Evolutionary conservation across 2,329 filamentous ascomycete genomes (phyloP).

Genomic region (Ceratocystis lukuohia): DNA sequence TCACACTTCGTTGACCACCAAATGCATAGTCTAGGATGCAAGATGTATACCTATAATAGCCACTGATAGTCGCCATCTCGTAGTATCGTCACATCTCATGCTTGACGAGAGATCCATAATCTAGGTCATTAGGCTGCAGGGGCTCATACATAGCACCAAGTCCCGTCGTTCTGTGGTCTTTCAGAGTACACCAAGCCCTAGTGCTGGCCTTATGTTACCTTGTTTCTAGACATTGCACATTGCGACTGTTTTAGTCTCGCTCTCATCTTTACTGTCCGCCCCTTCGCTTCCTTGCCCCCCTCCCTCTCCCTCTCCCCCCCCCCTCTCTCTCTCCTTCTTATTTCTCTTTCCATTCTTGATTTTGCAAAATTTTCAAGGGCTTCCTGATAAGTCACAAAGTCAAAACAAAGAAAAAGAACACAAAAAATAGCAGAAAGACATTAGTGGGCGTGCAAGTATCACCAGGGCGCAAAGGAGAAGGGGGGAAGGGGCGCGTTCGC

Average conservation of each 20-base stretch:
- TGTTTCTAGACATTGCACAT: not conserved
- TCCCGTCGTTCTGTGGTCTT: not conserved
- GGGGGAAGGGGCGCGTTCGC: not conserved
- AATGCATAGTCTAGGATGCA: not conserved
- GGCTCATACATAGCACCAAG: not conserved
- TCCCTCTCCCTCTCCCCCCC: not conserved
- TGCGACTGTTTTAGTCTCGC: too few species aligned
- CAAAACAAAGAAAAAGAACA: not conserved
- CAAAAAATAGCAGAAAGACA: not conserved
- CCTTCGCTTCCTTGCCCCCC: not conserved
- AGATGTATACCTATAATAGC: not conserved
- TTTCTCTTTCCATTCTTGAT: not conserved
- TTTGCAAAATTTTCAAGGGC: constrained; percentile 1
- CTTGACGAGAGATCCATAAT: not conserved
- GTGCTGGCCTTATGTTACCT: not conserved
- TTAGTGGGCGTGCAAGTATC: not conserved
- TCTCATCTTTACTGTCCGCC: too few species aligned
- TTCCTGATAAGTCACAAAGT: not conserved
- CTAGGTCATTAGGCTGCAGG: not conserved
- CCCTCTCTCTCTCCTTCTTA: not conserved
- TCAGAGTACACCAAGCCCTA: not conserved
- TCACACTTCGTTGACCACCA: not conserved
- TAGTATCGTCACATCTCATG: not conserved
- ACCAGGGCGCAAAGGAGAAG: not conserved
- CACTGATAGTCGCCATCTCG: not conserved